Percentiles rank a stretch among this genome's conserved stretches.
Conservation (phyloP, 2,329 filamentous ascomycete genomes). For the Talaromyces sp. region DNA sequence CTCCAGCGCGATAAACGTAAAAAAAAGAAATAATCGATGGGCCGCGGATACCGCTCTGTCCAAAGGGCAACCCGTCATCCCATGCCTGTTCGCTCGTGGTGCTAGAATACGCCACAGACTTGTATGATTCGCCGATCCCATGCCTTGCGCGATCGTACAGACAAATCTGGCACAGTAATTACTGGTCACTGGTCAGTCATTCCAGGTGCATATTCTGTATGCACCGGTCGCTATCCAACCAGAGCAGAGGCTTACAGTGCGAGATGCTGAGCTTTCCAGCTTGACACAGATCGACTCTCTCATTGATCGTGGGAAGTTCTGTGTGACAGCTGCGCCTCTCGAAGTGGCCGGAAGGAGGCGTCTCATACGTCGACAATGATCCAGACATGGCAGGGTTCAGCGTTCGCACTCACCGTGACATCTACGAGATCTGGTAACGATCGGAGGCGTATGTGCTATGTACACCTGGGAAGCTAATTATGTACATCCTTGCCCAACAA, state of each 20-base stretch:
- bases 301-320: not conserved
- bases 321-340: slow-evolving; percentile 2
- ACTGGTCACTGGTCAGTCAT: not conserved
- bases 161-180: slow-evolving; percentile 1
- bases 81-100: slow-evolving; percentile 16
- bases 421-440: slow-evolving; percentile 12
- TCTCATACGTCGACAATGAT: not conserved
- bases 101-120: slow-evolving; percentile 6
- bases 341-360: not conserved
- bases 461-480: not conserved
- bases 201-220: slow-evolving; percentile 10
- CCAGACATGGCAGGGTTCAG: not conserved
- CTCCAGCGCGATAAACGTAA: not conserved
- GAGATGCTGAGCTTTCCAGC: not conserved
- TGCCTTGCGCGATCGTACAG: slow-evolving; percentile 14
- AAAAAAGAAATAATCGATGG: slow-evolving; percentile 11
- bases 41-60: slow-evolving; percentile 18
- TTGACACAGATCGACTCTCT: not conserved
- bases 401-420: not conserved
- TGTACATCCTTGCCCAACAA: slow-evolving; percentile 11
- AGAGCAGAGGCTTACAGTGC: not conserved
- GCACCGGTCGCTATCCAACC: slow-evolving; percentile 3
- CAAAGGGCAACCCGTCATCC: slow-evolving; percentile 4
- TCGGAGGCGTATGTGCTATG: slow-evolving; percentile 10
- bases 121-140: slow-evolving; percentile 16